phyloP scores from a whole-genome alignment of 1,139 yeast genomes.

The Pichiaceae sp. region DNA sequence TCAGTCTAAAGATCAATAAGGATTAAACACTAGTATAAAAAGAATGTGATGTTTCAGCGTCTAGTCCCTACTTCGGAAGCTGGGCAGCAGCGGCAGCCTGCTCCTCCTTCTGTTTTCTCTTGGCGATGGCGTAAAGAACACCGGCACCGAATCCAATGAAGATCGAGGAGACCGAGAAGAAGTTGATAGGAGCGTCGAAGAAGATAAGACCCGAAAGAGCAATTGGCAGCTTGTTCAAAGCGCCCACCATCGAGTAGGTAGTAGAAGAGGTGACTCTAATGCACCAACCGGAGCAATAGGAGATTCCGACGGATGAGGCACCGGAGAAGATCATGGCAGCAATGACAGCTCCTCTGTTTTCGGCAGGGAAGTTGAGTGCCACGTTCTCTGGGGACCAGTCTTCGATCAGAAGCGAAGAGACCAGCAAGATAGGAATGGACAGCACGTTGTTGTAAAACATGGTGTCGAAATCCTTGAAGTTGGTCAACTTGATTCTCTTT shows the following conservation, averaged over 20 bases:
- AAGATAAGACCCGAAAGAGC: constrained; percentile 90
- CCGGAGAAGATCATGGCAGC: constrained; percentile 88
- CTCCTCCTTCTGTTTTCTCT: constrained; percentile 76
- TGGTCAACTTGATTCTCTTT: constrained; percentile 93
- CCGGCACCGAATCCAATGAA: constrained; percentile 92
- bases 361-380: constrained; percentile 68
- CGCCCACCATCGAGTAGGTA: constrained; percentile 98
- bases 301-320: constrained; percentile 88
- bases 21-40: too few relatives aligned
- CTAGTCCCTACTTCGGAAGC: constrained; percentile 17
- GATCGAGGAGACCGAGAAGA: constrained; percentile 84
- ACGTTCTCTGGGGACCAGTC: constrained; percentile 87
- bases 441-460: constrained; percentile 95
- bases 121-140: constrained; percentile 87
- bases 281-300: constrained; percentile 99
- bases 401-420: constrained; percentile 71
- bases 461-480: constrained; percentile 96
- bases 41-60: background rate
- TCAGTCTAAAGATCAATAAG: constrained; percentile 60
- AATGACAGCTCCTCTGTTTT: constrained; percentile 56
- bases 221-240: constrained; percentile 94
- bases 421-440: constrained; percentile 78
- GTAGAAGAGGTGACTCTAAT: constrained; percentile 98
- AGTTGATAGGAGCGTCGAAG: constrained; percentile 92
- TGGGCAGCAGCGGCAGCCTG: constrained; percentile 58